Evolutionary conservation across 805 yeast species (phyloP).

Genomic region (Kazachstania taianensis): DNA sequence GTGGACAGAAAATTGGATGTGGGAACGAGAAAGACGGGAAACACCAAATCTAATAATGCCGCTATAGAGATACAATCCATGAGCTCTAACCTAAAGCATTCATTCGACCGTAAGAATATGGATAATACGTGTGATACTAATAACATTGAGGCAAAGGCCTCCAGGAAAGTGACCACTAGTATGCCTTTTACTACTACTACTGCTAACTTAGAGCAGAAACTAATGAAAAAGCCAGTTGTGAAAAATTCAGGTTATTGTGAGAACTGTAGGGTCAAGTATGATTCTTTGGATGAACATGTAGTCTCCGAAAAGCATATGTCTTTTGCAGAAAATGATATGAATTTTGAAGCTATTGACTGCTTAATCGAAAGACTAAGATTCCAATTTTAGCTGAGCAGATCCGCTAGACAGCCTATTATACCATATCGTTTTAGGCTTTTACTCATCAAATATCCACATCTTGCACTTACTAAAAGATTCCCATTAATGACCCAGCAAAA

Average conservation of each 20-base stretch:
- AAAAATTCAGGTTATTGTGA: slow-evolving; percentile 76
- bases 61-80: neutral
- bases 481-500: too few species aligned
- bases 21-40: slow-evolving; percentile 5
- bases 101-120: neutral
- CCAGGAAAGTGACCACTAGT: neutral
- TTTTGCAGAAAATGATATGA: slow-evolving; percentile 62
- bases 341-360: slow-evolving; percentile 69
- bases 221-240: slow-evolving; percentile 10
- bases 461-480: too few species aligned
- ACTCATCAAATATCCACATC: too few species aligned
- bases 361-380: slow-evolving; percentile 40
- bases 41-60: neutral
- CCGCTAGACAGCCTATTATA: too few species aligned
- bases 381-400: slow-evolving; percentile 19
- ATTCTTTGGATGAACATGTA: slow-evolving; percentile 69
- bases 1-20: slow-evolving; percentile 24
- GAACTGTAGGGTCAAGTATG: slow-evolving; percentile 79
- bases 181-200: neutral
- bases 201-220: neutral
- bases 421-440: too few species aligned
- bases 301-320: slow-evolving; percentile 57
- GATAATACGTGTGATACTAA: neutral
- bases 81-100: too few species aligned
- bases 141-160: neutral